Evolutionary conservation across 306 rosid genomes (phyloP).

Genomic region (Aeschynomene evenia): DNA sequence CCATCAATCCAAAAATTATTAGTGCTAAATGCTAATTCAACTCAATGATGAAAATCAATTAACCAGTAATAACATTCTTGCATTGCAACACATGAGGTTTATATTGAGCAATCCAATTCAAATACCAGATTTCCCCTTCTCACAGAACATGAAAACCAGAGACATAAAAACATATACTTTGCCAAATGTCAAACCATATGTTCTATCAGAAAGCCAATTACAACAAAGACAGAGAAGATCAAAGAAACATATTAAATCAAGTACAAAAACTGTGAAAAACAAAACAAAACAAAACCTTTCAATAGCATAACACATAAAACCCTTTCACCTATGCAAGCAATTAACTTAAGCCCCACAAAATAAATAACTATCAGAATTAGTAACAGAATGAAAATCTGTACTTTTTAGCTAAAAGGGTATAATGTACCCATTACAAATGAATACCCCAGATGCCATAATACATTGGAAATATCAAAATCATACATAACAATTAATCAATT

Average conservation of each 20-base stretch:
- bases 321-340: conserved; percentile 19
- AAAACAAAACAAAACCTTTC: neutral
- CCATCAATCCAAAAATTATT: neutral
- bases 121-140: neutral
- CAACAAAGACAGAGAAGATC: conserved; percentile 10
- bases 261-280: neutral
- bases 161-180: neutral
- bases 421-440: neutral
- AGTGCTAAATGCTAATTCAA: neutral
- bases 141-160: neutral
- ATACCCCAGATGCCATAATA: neutral
- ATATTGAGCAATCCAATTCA: neutral
- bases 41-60: neutral
- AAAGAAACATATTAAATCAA: neutral
- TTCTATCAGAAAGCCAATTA: conserved; percentile 11
- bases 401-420: conserved; percentile 7
- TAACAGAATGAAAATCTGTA: neutral
- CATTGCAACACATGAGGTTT: neutral
- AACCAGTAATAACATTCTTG: neutral
- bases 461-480: conserved; percentile 6
- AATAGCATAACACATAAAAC: neutral
- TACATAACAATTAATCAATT: neutral
- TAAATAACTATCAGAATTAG: neutral
- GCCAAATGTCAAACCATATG: conserved; percentile 9
- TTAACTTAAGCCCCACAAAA: neutral